phyloP scores from a whole-genome alignment of 768 basidiomycete species.

The Pleurotus sapidus region DNA sequence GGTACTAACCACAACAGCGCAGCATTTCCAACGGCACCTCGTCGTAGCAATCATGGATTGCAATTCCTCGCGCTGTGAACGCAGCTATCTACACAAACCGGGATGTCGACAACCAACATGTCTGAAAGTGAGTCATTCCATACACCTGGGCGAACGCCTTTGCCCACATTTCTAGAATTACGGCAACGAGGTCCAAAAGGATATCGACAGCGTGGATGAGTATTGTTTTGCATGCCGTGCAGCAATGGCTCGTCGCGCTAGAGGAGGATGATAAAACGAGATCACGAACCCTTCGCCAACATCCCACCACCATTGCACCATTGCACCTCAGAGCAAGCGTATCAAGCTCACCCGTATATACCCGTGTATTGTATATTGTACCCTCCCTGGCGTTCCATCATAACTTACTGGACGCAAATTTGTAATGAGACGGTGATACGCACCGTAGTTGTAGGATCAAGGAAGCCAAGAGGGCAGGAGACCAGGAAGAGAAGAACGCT shows the following conservation, averaged over 20 bases:
- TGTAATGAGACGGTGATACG: background rate
- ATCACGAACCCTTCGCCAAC: background rate
- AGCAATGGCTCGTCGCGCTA: constrained; percentile 33
- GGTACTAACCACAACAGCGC: constrained; percentile 3
- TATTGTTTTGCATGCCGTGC: constrained; percentile 69
- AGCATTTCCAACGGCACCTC: constrained; percentile 81
- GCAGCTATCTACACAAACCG: constrained; percentile 57
- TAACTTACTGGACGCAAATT: background rate
- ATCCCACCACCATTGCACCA: background rate
- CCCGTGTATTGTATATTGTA: constrained; percentile 3
- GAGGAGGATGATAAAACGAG: constrained; percentile 8
- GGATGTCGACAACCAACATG: constrained; percentile 54
- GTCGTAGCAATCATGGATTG: constrained; percentile 77
- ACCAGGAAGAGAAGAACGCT: background rate
- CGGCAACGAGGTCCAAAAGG: constrained; percentile 64
- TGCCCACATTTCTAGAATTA: constrained; percentile 46
- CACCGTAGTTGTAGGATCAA: background rate
- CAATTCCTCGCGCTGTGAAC: constrained; percentile 58
- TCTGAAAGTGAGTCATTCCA: constrained; percentile 44
- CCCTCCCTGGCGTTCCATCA: background rate
- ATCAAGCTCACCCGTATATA: constrained; percentile 1
- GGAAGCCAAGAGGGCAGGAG: background rate
- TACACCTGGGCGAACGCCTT: background rate
- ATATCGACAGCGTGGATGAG: constrained; percentile 69
- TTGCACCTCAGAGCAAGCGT: background rate